Base-by-base conservation (phyloP, 2,329 filamentous ascomycete species). In the Phialophora expanda region DNA sequence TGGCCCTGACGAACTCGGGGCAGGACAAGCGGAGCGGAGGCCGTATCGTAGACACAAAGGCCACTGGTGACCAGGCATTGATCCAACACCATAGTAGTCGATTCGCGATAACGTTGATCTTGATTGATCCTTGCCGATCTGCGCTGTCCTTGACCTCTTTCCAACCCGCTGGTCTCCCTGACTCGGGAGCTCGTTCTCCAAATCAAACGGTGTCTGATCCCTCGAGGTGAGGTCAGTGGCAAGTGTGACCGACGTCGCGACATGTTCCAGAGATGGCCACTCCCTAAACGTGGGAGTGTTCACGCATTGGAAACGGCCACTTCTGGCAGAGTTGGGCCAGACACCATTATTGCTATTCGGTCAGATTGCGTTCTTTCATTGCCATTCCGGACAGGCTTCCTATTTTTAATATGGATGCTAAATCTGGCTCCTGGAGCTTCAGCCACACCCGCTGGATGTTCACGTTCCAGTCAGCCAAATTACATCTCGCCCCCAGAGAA, bases 301-400 rank as follows among this genome's bases (percentile, higher is more conserved):
- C 9, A 12, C 32, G 32, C 9, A 34, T 34, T 12, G 2, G 11
- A 12, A 12, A 34, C 32, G 32, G 12, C 32, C 32, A 34, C 12
- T 4, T 34, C 11, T 12, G 9, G 9, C 32, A 32, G 3, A 1
- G 30, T 11, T 11, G 30, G 30, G 11, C 30, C 9, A 32, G 12
- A 34, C 32, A 34, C 32, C 32, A 34, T 34, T 11, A 12, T 34
- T 34, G 11, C 38, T 8, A 44, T n/a, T 44, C 38, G 38, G 17
- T 44, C 38, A 44, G 38, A 44, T 44, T n/a, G 38, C 38, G 11
- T 44, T 44, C 38, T n/a, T 44, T 44, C 38, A n/a, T 44, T 44
- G 38, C 38, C 17, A 7, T 44, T 8, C 38, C 17, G 38, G 38
- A 44, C 38, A 44, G 14, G 38, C 38, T 17, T 44, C 17, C 17